Conservation (phyloP, 2,329 filamentous ascomycete genomes). For the Hymenoscyphus repandus region DNA sequence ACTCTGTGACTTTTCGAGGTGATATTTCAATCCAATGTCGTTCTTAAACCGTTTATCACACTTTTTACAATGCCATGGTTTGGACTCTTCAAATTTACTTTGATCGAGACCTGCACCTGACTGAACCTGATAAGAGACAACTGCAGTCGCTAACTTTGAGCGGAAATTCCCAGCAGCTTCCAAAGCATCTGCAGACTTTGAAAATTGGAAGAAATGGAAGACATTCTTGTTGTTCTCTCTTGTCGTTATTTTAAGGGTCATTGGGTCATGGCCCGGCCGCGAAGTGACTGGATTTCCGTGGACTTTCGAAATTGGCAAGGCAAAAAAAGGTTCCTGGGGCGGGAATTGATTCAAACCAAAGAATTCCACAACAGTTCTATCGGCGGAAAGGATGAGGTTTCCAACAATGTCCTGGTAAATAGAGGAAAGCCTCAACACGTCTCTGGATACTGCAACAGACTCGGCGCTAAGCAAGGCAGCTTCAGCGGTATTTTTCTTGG, state of each 20-base stretch:
- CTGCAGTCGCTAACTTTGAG: slow-evolving; percentile 25
- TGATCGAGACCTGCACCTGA: slow-evolving; percentile 10
- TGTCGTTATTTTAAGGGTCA: slow-evolving; percentile 25
- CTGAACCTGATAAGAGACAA: slow-evolving; percentile 10
- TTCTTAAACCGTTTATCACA: slow-evolving; percentile 30
- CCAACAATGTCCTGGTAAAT: slow-evolving; percentile 20
- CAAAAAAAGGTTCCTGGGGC: slow-evolving; percentile 13
- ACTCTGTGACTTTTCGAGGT: slow-evolving; percentile 27
- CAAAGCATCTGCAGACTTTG: slow-evolving; percentile 6
- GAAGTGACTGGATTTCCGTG: slow-evolving; percentile 24
- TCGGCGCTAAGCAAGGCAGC: slow-evolving; percentile 11
- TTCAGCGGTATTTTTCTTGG: slow-evolving; percentile 2
- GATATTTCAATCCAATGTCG: slow-evolving; percentile 31
- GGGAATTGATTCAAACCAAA: slow-evolving; percentile 11
- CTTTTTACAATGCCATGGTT: slow-evolving; percentile 27
- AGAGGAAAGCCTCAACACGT: slow-evolving; percentile 16
- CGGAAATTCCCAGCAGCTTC: slow-evolving; percentile 24
- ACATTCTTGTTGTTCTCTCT: slow-evolving; percentile 9
- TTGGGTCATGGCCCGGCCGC: slow-evolving; percentile 25
- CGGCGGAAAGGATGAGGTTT: slow-evolving; percentile 25
- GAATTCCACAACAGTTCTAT: slow-evolving; percentile 22
- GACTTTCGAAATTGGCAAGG: slow-evolving; percentile 18
- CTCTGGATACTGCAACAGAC: slow-evolving; percentile 12
- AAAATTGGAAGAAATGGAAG: slow-evolving; percentile 24
- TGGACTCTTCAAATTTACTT: slow-evolving; percentile 15